Conservation (phyloP, 2,329 filamentous ascomycete species). For the Aspergillus phoenicis region DNA sequence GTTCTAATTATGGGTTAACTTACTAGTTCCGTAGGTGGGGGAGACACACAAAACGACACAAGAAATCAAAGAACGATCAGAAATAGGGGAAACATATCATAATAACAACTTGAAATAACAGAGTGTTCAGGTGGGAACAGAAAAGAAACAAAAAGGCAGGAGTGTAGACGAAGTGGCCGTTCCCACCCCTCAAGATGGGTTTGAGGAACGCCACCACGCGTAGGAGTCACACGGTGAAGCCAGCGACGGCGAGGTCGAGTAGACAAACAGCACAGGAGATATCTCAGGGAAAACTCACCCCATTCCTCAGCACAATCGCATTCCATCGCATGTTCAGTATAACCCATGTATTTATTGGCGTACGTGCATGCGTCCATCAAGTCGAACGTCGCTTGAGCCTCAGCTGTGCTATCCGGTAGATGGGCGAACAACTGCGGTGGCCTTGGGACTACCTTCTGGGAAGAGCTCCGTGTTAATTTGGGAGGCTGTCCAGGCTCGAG, state of each 20-base stretch:
- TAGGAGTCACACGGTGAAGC: constrained; percentile 3
- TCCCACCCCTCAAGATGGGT: neutral
- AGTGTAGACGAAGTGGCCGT: neutral
- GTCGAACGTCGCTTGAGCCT: constrained; percentile 75
- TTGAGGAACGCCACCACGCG: neutral
- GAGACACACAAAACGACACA: constrained; percentile 9
- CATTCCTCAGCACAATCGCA: constrained; percentile 95
- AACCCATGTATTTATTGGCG: constrained; percentile 85
- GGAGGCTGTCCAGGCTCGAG: constrained; percentile 67
- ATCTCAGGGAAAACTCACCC: constrained; percentile 64
- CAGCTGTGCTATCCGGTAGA: constrained; percentile 74
- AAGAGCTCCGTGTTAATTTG: constrained; percentile 72
- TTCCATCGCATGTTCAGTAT: constrained; percentile 88
- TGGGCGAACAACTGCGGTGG: constrained; percentile 70
- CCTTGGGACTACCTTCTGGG: constrained; percentile 67
- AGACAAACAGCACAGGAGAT: constrained; percentile 27
- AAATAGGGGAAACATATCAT: too few relatives aligned
- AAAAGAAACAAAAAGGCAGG: neutral
- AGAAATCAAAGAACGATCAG: too few relatives aligned
- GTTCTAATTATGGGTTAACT: constrained; percentile 44
- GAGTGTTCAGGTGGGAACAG: neutral
- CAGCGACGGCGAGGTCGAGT: constrained; percentile 9
- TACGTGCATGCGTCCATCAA: constrained; percentile 86
- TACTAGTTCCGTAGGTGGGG: neutral
- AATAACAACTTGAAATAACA: too few relatives aligned